Evolutionary conservation across 768 basidiomycete species (phyloP).

Genomic region (Phlebiopsis flavidoalba): DNA sequence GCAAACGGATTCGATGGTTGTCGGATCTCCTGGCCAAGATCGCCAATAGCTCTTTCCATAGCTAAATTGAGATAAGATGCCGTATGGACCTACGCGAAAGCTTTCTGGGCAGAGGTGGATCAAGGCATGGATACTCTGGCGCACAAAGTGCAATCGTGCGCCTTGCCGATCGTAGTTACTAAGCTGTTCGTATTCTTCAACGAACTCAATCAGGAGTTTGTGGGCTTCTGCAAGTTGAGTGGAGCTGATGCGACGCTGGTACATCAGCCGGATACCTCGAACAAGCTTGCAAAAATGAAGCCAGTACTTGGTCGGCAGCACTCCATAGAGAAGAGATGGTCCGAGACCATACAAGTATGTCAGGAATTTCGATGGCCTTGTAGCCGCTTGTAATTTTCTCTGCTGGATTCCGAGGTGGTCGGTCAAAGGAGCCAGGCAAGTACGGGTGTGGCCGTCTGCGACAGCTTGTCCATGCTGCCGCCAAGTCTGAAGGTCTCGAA

Average conservation of each 20-base stretch:
- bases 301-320: constrained; percentile 22
- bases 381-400: constrained; percentile 33
- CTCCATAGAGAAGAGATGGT: constrained; percentile 21
- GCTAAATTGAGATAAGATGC: constrained; percentile 16
- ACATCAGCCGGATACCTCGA: constrained; percentile 16
- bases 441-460: constrained; percentile 28
- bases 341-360: constrained; percentile 19
- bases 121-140: constrained; percentile 27
- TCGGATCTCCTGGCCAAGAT: constrained; percentile 21
- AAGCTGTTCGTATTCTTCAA: constrained; percentile 29
- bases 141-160: constrained; percentile 29
- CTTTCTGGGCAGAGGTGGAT: constrained; percentile 25
- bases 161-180: constrained; percentile 26
- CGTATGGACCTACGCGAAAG: constrained; percentile 14
- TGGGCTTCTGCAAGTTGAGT: constrained; percentile 21
- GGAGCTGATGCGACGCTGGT: constrained; percentile 10
- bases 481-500: constrained; percentile 5
- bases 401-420: constrained; percentile 35
- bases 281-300: constrained; percentile 25
- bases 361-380: constrained; percentile 26
- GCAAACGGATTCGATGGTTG: constrained; percentile 21
- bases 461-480: constrained; percentile 31
- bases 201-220: constrained; percentile 21
- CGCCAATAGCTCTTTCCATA: constrained; percentile 22
- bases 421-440: constrained; percentile 37